phyloP scores from a whole-genome alignment of 1,284 basidiomycete species.

The Trichosporon sp. region DNA sequence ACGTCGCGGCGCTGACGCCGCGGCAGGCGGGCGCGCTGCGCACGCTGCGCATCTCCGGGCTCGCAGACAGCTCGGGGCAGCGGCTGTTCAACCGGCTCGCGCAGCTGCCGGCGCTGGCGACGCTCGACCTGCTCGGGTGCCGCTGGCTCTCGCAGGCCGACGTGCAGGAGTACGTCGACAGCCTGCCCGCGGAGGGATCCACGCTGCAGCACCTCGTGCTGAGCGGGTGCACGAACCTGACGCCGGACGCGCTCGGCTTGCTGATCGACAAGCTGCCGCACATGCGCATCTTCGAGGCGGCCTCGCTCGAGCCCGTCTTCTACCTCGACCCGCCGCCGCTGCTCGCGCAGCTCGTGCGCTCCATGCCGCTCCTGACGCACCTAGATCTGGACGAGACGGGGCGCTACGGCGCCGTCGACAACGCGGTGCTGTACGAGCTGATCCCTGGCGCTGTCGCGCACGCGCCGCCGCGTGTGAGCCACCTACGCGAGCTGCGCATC shows the following conservation, averaged over 20 bases:
- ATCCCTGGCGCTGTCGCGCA: slow-evolving; percentile 16
- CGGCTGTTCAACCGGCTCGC: slow-evolving; percentile 57
- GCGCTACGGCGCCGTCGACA: slow-evolving; percentile 59
- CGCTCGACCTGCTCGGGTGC: slow-evolving; percentile 74
- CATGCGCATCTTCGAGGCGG: slow-evolving; percentile 77
- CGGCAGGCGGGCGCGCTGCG: slow-evolving; percentile 19
- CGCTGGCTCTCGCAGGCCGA: slow-evolving; percentile 14
- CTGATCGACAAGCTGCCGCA: slow-evolving; percentile 67
- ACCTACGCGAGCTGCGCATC: slow-evolving; percentile 67
- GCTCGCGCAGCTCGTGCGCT: slow-evolving; percentile 13
- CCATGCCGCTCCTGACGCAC: slow-evolving; percentile 63
- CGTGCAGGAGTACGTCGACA: slow-evolving; percentile 52
- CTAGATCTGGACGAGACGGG: slow-evolving; percentile 79
- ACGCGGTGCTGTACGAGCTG: slow-evolving; percentile 57
- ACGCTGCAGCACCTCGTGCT: slow-evolving; percentile 70
- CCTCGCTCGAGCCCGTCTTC: slow-evolving; percentile 56
- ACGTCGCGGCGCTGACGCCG: slow-evolving; percentile 39
- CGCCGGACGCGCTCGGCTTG: slow-evolving; percentile 66
- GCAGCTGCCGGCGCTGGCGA: slow-evolving; percentile 66
- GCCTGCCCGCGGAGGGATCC: slow-evolving; percentile 30
- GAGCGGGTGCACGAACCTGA: slow-evolving; percentile 68
- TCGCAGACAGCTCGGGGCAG: slow-evolving; percentile 55
- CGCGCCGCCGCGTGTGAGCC: background rate
- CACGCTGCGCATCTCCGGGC: slow-evolving; percentile 59
- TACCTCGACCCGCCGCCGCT: slow-evolving; percentile 22